Evolutionary conservation across 129 eudicot species (phyloP).

Genomic region (Helichrysum umbraculigerum): DNA sequence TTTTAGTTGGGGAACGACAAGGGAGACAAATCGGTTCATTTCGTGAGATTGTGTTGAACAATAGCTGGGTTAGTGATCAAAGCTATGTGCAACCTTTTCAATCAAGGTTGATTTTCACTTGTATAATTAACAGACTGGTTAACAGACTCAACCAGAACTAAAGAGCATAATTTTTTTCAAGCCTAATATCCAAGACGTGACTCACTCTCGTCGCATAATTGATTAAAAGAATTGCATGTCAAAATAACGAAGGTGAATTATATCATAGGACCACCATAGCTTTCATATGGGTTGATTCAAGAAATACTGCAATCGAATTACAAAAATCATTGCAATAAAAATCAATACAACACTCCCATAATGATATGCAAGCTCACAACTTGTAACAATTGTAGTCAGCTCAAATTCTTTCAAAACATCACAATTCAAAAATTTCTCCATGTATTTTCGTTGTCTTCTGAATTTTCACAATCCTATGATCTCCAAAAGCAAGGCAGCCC

Average conservation of each 20-base stretch:
- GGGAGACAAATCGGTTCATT: no score
- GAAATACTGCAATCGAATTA: not conserved
- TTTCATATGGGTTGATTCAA: not conserved
- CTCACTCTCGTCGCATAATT: no score
- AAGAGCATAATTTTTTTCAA: no score
- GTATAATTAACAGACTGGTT: no score
- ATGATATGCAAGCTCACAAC: constrained; percentile 1
- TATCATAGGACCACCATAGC: not conserved
- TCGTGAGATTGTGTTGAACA: no score
- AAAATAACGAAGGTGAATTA: not conserved
- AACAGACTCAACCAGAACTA: no score
- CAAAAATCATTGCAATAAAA: not conserved
- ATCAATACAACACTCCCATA: not conserved
- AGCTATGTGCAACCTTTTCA: no score
- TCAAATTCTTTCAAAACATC: not conserved
- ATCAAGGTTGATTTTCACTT: no score
- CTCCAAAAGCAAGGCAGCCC: not conserved
- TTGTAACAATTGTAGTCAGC: not conserved
- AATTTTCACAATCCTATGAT: constrained; percentile 8
- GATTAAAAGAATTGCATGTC: not conserved
- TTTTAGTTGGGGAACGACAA: no score
- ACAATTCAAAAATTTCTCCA: constrained; percentile 11
- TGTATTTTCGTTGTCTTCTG: not conserved
- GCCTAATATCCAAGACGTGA: not conserved
- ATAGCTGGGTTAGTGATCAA: no score